These are phyloP conservation scores for Pulveroboletus sp. DNA, from an alignment of 768 basidiomycete species.

Conservation along the genomic window DNA sequence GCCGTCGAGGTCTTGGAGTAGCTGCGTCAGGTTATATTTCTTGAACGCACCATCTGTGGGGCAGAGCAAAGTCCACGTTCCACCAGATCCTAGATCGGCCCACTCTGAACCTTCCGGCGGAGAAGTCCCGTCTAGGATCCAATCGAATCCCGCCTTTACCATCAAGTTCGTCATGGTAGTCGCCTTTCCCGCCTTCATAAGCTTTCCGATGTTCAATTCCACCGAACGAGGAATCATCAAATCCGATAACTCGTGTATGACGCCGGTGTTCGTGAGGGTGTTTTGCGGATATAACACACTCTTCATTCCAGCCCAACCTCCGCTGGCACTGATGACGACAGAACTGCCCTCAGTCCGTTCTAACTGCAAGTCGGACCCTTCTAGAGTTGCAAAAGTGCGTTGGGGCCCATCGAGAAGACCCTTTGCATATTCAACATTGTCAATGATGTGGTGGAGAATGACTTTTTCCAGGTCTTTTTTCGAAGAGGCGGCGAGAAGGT, in stretches of 20 bases:
- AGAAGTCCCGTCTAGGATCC: slow-evolving; percentile 82
- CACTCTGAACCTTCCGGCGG: slow-evolving; percentile 70
- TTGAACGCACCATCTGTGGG: slow-evolving; percentile 94
- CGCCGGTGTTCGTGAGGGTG: slow-evolving; percentile 82
- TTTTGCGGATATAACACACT: slow-evolving; percentile 57
- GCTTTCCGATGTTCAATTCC: slow-evolving; percentile 82
- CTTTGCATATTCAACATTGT: slow-evolving; percentile 68
- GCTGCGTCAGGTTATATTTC: slow-evolving; percentile 69
- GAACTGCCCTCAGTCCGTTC: slow-evolving; percentile 52
- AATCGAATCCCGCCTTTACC: slow-evolving; percentile 80
- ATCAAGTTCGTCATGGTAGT: slow-evolving; percentile 85
- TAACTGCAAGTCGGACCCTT: slow-evolving; percentile 78
- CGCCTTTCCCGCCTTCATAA: slow-evolving; percentile 84
- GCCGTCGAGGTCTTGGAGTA: slow-evolving; percentile 53
- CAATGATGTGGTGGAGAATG: slow-evolving; percentile 82
- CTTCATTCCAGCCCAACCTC: slow-evolving; percentile 74
- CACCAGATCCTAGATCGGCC: slow-evolving; percentile 47
- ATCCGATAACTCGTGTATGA: slow-evolving; percentile 84
- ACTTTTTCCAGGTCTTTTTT: slow-evolving; percentile 80
- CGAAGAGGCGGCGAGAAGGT: slow-evolving; percentile 75
- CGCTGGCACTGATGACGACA: slow-evolving; percentile 56
- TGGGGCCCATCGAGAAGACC: slow-evolving; percentile 60
- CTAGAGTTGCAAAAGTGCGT: slow-evolving; percentile 74
- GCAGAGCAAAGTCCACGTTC: slow-evolving; percentile 85
- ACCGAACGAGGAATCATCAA: slow-evolving; percentile 85